Evolutionary conservation across 73 alveolate genomes (phyloP), one percentile per base, ranked within the genome.

Genomic region (Paramecium tetraurelia): DNA sequence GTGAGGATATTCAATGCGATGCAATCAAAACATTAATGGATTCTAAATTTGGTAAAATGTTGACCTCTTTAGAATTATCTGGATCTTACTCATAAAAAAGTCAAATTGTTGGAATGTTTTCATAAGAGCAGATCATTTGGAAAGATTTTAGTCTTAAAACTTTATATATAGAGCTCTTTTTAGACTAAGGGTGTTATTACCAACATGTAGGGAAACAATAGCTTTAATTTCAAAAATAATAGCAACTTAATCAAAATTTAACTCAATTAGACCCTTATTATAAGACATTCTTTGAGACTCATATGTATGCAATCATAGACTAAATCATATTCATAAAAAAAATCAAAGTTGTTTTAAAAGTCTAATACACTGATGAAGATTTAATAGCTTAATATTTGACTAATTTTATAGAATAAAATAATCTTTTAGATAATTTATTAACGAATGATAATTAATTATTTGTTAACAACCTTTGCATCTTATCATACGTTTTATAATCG

Each of bases 51-150:
- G 90, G 90, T 11, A 80, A 46, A 21, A 41, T 24, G 3, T 41
- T 80, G 57, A 44, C 36, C 7, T 80, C 70, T 21, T 20, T 80
- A 18, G 90, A 80, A 80, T n/a, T 80, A 44, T 44, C 76, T n/a
- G 90, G 76, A 18, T 20, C 46, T 80, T 38, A 22, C n/a, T 21
- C 58, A 31, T 38, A 11, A 41, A 38, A 38, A 75, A 21, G 72
- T 12, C 12, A 80, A 80, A 22, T 80, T 38, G 72, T 22, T 21
- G 70, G 76, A 44, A 4, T 80, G 43, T 80, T 44, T 48, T 20
- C 76, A 21, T 44, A 27, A 12, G 90, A 80, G 24, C 46, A 22
- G 7, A 46, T 80, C 2, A 80, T 80, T 44, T 80, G 90, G 90
- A 41, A 80, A 12, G 90, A 80, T 41, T 80, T 41, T 43, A 31